Evolutionary conservation across 768 basidiomycete genomes (phyloP).

Genomic region (Leccinellum rugosiceps): DNA sequence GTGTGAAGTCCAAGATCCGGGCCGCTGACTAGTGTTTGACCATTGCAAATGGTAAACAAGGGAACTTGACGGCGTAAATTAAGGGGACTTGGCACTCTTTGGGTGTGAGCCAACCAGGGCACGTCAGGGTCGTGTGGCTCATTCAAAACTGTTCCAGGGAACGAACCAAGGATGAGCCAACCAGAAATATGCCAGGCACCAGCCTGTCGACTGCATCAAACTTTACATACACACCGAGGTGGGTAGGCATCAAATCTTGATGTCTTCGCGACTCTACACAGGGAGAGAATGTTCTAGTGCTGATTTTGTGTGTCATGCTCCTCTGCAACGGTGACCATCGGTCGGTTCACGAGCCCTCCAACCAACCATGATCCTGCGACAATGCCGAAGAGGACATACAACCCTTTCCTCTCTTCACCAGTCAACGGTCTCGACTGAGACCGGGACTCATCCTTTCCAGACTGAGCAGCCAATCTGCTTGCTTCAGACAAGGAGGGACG

Average conservation of each 20-base stretch:
- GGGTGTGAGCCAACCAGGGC: neutral
- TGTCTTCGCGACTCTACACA: conserved; percentile 3
- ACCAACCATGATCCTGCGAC: conserved; percentile 47
- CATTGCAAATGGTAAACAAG: neutral
- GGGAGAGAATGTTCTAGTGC: conserved; percentile 12
- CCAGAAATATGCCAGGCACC: neutral
- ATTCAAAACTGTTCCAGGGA: neutral
- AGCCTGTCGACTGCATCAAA: neutral
- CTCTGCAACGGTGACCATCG: conserved; percentile 4
- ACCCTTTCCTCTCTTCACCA: conserved; percentile 44
- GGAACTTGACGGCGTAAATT: neutral
- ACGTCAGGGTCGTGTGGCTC: too few relatives aligned
- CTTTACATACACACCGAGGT: neutral
- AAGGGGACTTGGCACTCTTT: neutral
- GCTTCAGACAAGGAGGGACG: conserved; percentile 16
- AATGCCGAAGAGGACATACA: conserved; percentile 48
- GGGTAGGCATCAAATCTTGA: neutral
- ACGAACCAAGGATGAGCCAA: neutral
- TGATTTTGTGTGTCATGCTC: conserved; percentile 4
- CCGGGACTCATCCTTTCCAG: conserved; percentile 13
- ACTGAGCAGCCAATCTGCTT: conserved; percentile 9
- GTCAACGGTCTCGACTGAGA: conserved; percentile 35
- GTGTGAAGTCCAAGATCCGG: neutral
- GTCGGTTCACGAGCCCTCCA: conserved; percentile 33
- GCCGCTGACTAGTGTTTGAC: neutral